Evolutionary conservation across 495 filamentous ascomycete genomes (phyloP).

Genomic region (Penicillium daleae): DNA sequence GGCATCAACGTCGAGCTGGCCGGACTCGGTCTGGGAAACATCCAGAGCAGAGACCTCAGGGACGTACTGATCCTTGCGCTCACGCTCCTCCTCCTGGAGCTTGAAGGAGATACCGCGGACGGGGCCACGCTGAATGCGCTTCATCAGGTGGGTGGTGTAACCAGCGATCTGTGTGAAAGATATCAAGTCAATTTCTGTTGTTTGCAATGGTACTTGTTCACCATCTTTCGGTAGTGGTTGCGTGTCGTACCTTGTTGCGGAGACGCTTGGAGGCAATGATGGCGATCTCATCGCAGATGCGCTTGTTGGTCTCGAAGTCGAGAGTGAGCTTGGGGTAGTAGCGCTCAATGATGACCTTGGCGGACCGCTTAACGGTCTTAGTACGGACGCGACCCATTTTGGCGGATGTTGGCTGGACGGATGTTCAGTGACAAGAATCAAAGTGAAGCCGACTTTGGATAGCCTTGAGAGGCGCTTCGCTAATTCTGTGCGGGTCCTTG

Average conservation of each 20-base stretch:
- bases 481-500: constrained; percentile 36
- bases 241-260: constrained; percentile 83
- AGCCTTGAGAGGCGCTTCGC: constrained; percentile 30
- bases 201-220: neutral
- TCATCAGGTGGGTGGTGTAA: constrained; percentile 91
- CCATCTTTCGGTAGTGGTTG: neutral
- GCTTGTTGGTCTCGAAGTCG: constrained; percentile 99
- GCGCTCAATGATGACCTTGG: constrained; percentile 99
- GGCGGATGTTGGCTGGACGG: constrained; percentile 60
- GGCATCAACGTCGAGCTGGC: constrained; percentile 89
- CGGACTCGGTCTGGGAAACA: constrained; percentile 89
- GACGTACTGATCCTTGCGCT: constrained; percentile 99
- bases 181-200: constrained; percentile 11
- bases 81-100: constrained; percentile 99
- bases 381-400: constrained; percentile 97
- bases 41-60: constrained; percentile 98
- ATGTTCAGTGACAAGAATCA: constrained; percentile 32
- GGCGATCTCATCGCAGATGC: constrained; percentile 99
- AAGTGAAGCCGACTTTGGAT: constrained; percentile 19
- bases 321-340: constrained; percentile 98
- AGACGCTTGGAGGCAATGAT: constrained; percentile 98
- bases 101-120: constrained; percentile 99
- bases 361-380: constrained; percentile 99
- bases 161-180: constrained; percentile 77
- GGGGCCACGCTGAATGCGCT: constrained; percentile 98